Evolutionary conservation across 2,329 filamentous ascomycete species (phyloP).

Genomic region (Pyricularia grisea): DNA sequence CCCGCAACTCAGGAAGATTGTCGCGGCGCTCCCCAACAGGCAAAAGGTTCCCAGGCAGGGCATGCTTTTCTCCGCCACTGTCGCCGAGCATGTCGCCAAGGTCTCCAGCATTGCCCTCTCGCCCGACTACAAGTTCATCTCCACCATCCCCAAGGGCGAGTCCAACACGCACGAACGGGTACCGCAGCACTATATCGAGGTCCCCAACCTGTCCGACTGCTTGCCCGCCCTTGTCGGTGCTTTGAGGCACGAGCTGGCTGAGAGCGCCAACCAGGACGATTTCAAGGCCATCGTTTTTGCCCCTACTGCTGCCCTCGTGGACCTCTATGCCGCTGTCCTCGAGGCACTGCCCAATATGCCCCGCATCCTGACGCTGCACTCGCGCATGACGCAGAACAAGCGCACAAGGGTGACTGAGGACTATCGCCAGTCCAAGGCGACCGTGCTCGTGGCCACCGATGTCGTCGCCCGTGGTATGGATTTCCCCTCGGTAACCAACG

Average conservation of each 20-base stretch:
- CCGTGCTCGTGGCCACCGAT: conserved; percentile 58
- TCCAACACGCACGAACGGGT: conserved; percentile 67
- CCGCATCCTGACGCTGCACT: conserved; percentile 35
- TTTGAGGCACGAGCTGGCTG: conserved; percentile 33
- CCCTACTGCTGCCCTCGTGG: conserved; percentile 45
- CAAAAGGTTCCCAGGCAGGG: conserved; percentile 52
- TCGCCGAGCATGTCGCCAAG: conserved; percentile 68
- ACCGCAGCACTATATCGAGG: conserved; percentile 58
- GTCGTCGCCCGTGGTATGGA: conserved; percentile 66
- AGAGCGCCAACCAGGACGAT: conserved; percentile 20
- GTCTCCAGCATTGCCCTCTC: conserved; percentile 62
- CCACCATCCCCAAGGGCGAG: conserved; percentile 68
- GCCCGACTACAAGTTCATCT: conserved; percentile 68
- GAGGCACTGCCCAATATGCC: conserved; percentile 28
- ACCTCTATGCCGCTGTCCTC: conserved; percentile 39
- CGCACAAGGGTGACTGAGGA: conserved; percentile 51
- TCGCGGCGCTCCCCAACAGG: conserved; percentile 59
- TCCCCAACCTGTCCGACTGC: conserved; percentile 64
- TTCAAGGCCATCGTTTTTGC: conserved; percentile 86
- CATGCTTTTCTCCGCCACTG: conserved; percentile 79
- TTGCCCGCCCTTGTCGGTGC: conserved; percentile 48
- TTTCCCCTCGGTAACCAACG: conserved; percentile 59
- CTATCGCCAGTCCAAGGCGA: conserved; percentile 41
- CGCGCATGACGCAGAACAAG: conserved; percentile 38
- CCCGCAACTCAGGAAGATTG: conserved; percentile 67